A percentile compares a stretch with the other conserved stretches of the same genome.
Conservation (phyloP, 257 asterid genomes). For the Agastache rugosa region DNA sequence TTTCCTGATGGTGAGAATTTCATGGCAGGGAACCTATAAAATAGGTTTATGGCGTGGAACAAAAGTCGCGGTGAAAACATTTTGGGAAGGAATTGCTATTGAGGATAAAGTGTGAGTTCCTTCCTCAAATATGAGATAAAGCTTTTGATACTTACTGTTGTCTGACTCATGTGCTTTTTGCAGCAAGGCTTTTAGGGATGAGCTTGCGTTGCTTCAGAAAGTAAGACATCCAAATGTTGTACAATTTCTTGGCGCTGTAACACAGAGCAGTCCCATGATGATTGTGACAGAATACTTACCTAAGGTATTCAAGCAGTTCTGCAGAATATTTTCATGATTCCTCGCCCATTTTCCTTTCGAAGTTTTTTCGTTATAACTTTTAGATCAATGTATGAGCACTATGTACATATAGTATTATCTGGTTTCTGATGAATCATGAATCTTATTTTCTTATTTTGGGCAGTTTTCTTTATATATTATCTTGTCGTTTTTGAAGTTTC, state of each 20-base stretch:
- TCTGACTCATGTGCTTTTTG: conserved; percentile 33
- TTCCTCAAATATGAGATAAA: conserved; percentile 29
- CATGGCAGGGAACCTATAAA: conserved; percentile 78
- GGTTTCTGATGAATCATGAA: neutral
- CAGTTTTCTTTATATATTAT: neutral
- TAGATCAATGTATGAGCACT: neutral
- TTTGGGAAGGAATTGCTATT: conserved; percentile 75
- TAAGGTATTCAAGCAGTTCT: conserved; percentile 55
- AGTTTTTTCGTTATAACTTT: neutral
- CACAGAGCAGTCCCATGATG: conserved; percentile 99
- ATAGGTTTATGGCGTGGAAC: conserved; percentile 92
- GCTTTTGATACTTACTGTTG: conserved; percentile 17
- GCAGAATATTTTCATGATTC: neutral
- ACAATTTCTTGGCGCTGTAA: conserved; percentile 98
- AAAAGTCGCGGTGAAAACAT: conserved; percentile 85
- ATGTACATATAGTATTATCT: neutral
- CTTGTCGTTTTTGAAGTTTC: neutral
- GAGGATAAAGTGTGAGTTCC: conserved; percentile 90
- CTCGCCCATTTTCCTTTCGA: neutral
- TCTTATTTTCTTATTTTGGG: neutral
- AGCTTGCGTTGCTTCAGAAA: conserved; percentile 92
- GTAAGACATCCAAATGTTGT: conserved; percentile 95
- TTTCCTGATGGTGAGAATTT: conserved; percentile 16
- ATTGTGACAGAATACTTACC: conserved; percentile 96
- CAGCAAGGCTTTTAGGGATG: conserved; percentile 86